Conservation (phyloP, 2,329 filamentous ascomycete species). For the Chalara sp. region DNA sequence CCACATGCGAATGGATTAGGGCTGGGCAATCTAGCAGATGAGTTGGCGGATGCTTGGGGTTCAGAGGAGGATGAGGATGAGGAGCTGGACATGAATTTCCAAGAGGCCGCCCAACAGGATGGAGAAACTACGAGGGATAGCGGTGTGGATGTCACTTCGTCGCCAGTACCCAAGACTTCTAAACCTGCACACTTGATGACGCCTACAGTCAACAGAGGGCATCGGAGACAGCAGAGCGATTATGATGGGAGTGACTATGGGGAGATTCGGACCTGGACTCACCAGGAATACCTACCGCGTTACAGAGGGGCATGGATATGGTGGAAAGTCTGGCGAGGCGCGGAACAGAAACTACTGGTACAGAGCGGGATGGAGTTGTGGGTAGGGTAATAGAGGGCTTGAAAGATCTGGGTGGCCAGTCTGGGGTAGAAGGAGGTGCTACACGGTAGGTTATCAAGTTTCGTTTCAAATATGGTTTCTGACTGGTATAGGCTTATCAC, state of each 20-base stretch:
- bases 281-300: conserved; percentile 57
- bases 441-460: conserved; percentile 47
- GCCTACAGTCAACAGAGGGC: conserved; percentile 21
- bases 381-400: conserved; percentile 62
- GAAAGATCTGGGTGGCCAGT: conserved; percentile 66
- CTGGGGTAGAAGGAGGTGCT: conserved; percentile 63
- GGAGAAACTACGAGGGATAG: conserved; percentile 29
- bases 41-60: conserved; percentile 67
- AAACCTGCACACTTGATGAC: conserved; percentile 18
- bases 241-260: conserved; percentile 73
- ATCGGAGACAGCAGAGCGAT: conserved; percentile 47
- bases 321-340: conserved; percentile 64
- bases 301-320: conserved; percentile 65
- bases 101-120: conserved; percentile 21
- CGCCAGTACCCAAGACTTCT: conserved; percentile 10
- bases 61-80: conserved; percentile 53
- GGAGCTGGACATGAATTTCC: conserved; percentile 36
- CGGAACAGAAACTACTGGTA: conserved; percentile 60
- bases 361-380: conserved; percentile 59
- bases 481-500: conserved; percentile 56
- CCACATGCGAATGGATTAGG: conserved; percentile 39
- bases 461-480: conserved; percentile 1
- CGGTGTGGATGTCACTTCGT: conserved; percentile 25
- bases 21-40: conserved; percentile 73
- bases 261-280: conserved; percentile 60